Conservation (phyloP, 1,284 basidiomycete species). For the Fistulina hepatica region DNA sequence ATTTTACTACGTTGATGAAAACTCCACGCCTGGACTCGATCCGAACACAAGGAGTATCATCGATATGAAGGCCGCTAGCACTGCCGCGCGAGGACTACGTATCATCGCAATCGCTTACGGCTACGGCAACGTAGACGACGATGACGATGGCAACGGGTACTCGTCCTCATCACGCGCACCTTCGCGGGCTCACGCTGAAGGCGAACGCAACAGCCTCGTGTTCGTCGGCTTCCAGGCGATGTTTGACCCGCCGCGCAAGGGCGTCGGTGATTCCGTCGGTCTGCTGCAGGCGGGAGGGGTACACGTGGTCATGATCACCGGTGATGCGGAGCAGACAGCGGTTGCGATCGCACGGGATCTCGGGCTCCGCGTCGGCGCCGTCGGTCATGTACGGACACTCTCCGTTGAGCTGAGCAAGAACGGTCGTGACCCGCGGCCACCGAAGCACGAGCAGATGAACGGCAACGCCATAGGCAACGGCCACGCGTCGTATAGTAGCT, state of each 20-base stretch:
- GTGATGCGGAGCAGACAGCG: conserved; percentile 89
- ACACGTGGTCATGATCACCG: conserved; percentile 97
- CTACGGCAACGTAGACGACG: conserved; percentile 43
- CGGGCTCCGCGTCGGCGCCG: conserved; percentile 63
- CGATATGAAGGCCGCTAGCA: conserved; percentile 65
- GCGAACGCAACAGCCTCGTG: conserved; percentile 45
- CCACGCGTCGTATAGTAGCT: conserved; percentile 15
- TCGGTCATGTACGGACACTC: too few species aligned
- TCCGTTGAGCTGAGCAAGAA: too few species aligned
- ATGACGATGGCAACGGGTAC: conserved; percentile 15
- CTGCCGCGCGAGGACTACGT: conserved; percentile 69
- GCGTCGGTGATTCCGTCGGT: conserved; percentile 82
- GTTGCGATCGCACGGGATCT: conserved; percentile 81
- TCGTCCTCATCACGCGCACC: conserved; percentile 16
- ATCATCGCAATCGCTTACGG: conserved; percentile 90
- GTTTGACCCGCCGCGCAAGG: conserved; percentile 89
- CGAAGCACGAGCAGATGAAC: conserved; percentile 6
- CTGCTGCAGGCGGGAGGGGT: conserved; percentile 79
- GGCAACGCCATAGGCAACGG: conserved; percentile 13
- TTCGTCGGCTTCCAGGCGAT: conserved; percentile 94
- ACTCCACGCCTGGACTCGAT: conserved; percentile 50
- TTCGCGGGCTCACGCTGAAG: conserved; percentile 15
- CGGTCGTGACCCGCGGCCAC: too few species aligned
- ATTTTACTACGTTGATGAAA: conserved; percentile 81
- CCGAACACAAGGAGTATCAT: conserved; percentile 60